Evolutionary conservation across 306 rosid species (phyloP), one percentile per base, ranked within the genome.

Genomic region (Cucurbita moschata): DNA sequence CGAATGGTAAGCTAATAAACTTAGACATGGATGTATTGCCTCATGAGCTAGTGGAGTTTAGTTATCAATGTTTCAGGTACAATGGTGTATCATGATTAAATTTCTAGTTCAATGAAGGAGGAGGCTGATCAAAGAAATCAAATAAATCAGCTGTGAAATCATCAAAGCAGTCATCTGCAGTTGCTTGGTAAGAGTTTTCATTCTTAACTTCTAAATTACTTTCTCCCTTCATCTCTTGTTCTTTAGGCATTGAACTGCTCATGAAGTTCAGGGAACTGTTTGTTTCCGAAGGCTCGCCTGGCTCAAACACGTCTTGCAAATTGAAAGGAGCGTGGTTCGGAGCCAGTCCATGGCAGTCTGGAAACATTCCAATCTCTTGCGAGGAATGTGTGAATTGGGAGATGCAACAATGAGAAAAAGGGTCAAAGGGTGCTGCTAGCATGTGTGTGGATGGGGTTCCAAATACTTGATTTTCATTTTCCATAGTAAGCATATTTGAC

Each of bases 91-190:
- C 54, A 42, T 39, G 30, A 62, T 65, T 9, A 67, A 46, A 56
- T 77, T 21, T 73, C 78, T 57, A 75, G 53, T 73, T 73, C 8
- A 75, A 63, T 68, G 87, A 79, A 73, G 80, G 40, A 39, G 89
- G 77, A 77, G 76, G 54, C n/a, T 77, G 67, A 71, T 85, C 79
- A 50, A 85, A 81, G 54, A 80, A 85, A 68, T 85, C 87, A 80
- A 88, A 77, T 62, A 83, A 75, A 18, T 88, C 89, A 19, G 62
- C 63, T 51, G 88, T 64, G 43, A 88, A 57, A 46, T 88, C 89
- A 42, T 87, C 78, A 38, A 85, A 88, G 50, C 77, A 76, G 39
- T 59, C 67, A 71, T 60, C 47, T 7, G 77, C 50, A 40, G 49
- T 80, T 51, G 56, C 59, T 55, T 42, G 61, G 74, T 51, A 73